Evolutionary conservation across 1,284 basidiomycete genomes (phyloP).

Genomic region (Ustilago esculenta): DNA sequence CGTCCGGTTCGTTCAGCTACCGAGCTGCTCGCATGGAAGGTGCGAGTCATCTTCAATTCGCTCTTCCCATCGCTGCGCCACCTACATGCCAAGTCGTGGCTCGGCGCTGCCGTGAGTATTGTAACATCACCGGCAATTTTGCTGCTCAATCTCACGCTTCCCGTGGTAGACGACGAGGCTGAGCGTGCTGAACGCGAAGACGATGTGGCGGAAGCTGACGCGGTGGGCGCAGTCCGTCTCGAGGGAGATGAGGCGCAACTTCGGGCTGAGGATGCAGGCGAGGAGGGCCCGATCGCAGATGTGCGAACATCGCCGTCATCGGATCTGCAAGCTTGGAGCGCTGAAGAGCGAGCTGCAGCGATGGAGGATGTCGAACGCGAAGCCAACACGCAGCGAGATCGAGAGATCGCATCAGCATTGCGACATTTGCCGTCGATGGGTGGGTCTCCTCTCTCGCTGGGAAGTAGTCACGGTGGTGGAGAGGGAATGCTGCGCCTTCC

Average conservation of each 20-base stretch:
- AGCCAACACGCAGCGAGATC: constrained; percentile 40
- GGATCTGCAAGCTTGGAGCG: constrained; percentile 11
- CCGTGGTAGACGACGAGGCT: constrained; percentile 76
- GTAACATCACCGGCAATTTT: constrained; percentile 88
- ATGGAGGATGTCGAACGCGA: constrained; percentile 24
- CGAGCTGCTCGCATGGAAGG: constrained; percentile 29
- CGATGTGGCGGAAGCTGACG: constrained; percentile 44
- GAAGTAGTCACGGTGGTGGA: constrained; percentile 9
- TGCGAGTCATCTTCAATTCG: constrained; percentile 55
- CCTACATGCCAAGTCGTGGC: constrained; percentile 77
- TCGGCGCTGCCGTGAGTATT: constrained; percentile 79
- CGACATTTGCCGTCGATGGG: constrained; percentile 35
- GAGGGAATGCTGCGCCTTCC: neutral
- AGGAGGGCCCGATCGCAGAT: constrained; percentile 13
- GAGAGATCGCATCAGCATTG: constrained; percentile 49
- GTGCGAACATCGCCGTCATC: constrained; percentile 6
- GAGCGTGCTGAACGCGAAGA: constrained; percentile 68
- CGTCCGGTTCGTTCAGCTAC: constrained; percentile 23
- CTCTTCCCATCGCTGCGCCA: constrained; percentile 88
- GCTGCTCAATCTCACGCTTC: constrained; percentile 85
- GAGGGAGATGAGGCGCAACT: constrained; percentile 46
- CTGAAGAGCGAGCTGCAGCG: constrained; percentile 30
- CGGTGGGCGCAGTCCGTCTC: constrained; percentile 55
- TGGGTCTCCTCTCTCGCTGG: constrained; percentile 38
- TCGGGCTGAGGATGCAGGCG: constrained; percentile 25